Percentiles rank a stretch among this genome's conserved stretches.
These are phyloP conservation scores for Calonectria pseudoreteaudii DNA, from an alignment of 2,329 filamentous ascomycete genomes.

Conservation along the genomic window DNA sequence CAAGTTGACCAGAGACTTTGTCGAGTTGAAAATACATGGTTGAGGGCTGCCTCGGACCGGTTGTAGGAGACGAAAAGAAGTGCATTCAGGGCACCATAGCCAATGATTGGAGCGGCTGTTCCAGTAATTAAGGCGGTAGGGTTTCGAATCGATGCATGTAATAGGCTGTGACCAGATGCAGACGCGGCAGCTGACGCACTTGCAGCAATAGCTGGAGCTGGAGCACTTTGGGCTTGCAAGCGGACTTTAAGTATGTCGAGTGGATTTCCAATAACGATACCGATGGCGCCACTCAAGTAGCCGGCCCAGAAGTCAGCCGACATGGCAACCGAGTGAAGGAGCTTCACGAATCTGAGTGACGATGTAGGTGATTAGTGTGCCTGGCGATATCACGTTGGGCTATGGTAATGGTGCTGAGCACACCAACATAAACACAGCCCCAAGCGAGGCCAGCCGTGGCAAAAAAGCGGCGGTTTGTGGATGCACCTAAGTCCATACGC, in stretches of 20 bases:
- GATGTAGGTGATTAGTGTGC: conserved; percentile 22
- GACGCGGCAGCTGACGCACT: conserved; percentile 20
- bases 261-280: conserved; percentile 91
- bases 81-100: conserved; percentile 92
- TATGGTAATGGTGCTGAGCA: conserved; percentile 37
- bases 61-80: conserved; percentile 93
- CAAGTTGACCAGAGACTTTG: conserved; percentile 76
- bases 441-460: conserved; percentile 38
- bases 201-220: conserved; percentile 17
- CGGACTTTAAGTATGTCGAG: conserved; percentile 75
- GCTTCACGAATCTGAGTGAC: conserved; percentile 16
- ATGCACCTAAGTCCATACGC: conserved; percentile 33
- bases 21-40: conserved; percentile 47
- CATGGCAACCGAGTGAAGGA: conserved; percentile 60
- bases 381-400: conserved; percentile 37
- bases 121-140: conserved; percentile 66
- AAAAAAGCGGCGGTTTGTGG: conserved; percentile 34
- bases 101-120: conserved; percentile 85
- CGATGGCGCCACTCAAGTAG: conserved; percentile 86
- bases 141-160: conserved; percentile 36
- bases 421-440: conserved; percentile 39
- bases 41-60: conserved; percentile 76
- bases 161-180: conserved; percentile 10
- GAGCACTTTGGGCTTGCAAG: conserved; percentile 70
- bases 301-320: conserved; percentile 94